phyloP scores from a whole-genome alignment of 495 filamentous ascomycete genomes.

The Lasiosphaeriaceae sp. region DNA sequence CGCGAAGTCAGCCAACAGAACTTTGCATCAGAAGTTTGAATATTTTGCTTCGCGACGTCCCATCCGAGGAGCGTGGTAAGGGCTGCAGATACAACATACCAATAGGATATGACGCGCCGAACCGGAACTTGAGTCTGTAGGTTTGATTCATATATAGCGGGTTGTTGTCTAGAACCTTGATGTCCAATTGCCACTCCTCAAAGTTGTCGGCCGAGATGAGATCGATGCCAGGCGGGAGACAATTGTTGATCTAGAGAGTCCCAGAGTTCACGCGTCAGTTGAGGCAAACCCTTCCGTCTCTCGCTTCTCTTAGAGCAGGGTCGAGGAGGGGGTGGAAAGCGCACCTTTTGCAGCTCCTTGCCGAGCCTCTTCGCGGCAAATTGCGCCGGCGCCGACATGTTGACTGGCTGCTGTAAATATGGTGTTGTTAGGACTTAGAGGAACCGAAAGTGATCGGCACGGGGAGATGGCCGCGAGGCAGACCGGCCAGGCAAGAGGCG shows the following conservation, averaged over 20 bases:
- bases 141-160: conserved; percentile 78
- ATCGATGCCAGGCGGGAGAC: conserved; percentile 66
- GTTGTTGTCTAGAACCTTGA: conserved; percentile 84
- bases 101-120: conserved; percentile 82
- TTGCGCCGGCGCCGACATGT: conserved; percentile 36
- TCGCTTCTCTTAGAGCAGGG: background rate
- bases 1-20: no score
- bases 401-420: background rate
- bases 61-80: background rate
- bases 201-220: conserved; percentile 78
- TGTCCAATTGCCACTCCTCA: conserved; percentile 90
- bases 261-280: background rate
- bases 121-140: conserved; percentile 84
- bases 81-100: conserved; percentile 46
- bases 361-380: conserved; percentile 47
- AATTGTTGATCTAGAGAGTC: conserved; percentile 46
- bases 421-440: background rate
- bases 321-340: background rate
- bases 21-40: background rate
- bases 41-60: conserved; percentile 8
- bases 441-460: background rate
- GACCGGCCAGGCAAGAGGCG: background rate
- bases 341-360: conserved; percentile 52
- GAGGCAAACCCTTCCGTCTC: background rate
- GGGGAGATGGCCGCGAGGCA: background rate